These are phyloP conservation scores for Paradendryphiella salina DNA, from an alignment of 2,329 filamentous ascomycete genomes.

Conservation along the genomic window DNA sequence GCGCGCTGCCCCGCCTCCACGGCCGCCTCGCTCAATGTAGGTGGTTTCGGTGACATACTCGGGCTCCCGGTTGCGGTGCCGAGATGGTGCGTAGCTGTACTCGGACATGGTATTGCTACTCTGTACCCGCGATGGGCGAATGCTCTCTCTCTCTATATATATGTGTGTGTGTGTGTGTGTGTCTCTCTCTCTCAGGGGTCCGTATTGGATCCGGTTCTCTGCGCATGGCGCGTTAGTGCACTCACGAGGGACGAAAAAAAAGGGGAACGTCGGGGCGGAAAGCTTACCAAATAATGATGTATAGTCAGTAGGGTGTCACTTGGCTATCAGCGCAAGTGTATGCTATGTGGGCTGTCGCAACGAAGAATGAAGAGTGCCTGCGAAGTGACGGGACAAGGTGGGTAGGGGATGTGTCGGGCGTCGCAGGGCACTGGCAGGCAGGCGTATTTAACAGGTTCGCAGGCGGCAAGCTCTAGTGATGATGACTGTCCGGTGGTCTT, in stretches of 20 bases:
- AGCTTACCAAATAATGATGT: slow-evolving; percentile 27
- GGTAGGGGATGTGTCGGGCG: slow-evolving; percentile 16
- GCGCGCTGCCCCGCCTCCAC: slow-evolving; percentile 48
- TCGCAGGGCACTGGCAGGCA: slow-evolving; percentile 23
- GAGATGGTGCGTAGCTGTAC: slow-evolving; percentile 55
- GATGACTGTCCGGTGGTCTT: slow-evolving; percentile 28
- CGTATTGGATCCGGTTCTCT: slow-evolving; percentile 15
- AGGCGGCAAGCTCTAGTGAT: slow-evolving; percentile 13
- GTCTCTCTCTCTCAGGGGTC: slow-evolving; percentile 14
- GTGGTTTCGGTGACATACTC: slow-evolving; percentile 57
- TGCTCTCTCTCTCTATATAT: too few species aligned
- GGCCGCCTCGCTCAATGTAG: slow-evolving; percentile 55
- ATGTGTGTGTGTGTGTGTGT: not conserved
- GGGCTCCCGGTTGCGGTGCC: slow-evolving; percentile 55
- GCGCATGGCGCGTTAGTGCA: slow-evolving; percentile 24
- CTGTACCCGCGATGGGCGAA: slow-evolving; percentile 17
- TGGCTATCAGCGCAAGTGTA: slow-evolving; percentile 22
- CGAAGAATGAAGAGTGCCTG: slow-evolving; percentile 31
- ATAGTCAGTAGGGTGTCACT: slow-evolving; percentile 11
- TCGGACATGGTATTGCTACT: slow-evolving; percentile 50
- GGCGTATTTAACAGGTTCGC: slow-evolving; percentile 26
- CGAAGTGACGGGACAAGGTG: slow-evolving; percentile 30
- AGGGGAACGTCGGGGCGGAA: not conserved
- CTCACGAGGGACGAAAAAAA: slow-evolving; percentile 4
- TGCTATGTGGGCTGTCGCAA: slow-evolving; percentile 25